Base-by-base conservation (phyloP, 805 yeast genomes). In the Yarrowia keelungensis region DNA sequence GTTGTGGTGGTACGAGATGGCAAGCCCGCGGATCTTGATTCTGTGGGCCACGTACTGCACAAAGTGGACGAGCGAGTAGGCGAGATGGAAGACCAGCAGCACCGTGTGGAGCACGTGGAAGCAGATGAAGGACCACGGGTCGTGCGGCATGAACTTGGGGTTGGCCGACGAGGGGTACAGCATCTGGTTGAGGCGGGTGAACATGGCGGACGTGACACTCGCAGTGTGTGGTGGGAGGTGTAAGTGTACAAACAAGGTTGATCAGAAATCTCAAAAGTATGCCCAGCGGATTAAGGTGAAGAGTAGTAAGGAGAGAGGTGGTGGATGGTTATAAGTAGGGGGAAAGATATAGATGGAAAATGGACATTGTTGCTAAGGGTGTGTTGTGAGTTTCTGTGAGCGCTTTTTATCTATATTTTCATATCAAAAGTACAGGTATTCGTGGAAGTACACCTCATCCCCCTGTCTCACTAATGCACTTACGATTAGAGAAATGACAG, bases 1-100 rank as follows among this genome's bases (percentile, higher is more conserved):
- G 68, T 72, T 72, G 69, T 73, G 75, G 46, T 73, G 74, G 61
- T 70, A 69, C 5, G 70, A 43, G 16, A 73, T 67, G 69, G 69
- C 71, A 46, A 70, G 59, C 19, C 71, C 16, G 11, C 71, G 67
- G 56, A 61, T 50, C 58, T 59, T 45, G 41, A 53, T 26, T 51
- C 50, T 32, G 15, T 51, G 61, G 59, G 50, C 51, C 14, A 65
- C 32, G 35, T 51, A 65, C 10, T 65, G 59, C 51, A 65, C 50
- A 41, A 47, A 49, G 26, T 70, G 69, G 51, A 58, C 67, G 12
- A 69, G 16, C 12, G 71, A 67, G 22, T 61, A 41, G 26, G 66
- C 36, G 11, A 68, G 49, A 22, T 71, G 73, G 43, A 70, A 70
- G 15, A 71, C 11, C 45, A 69, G 72, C 50, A 72, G 56, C 9